Base-by-base conservation (phyloP, 306 rosid genomes). In the Fagus crenata region DNA sequence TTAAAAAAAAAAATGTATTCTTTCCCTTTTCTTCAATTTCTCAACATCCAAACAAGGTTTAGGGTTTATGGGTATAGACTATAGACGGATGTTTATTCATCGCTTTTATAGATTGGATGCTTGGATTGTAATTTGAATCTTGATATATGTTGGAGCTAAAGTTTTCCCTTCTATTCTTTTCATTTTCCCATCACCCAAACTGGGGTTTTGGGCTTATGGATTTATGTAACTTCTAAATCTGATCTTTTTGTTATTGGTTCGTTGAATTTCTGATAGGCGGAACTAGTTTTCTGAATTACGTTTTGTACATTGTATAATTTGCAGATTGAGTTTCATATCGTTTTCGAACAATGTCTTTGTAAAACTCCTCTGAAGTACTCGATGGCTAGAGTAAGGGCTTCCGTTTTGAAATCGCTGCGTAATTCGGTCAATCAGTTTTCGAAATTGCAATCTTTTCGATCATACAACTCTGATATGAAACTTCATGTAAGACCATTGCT, bases 331-430 rank as follows among this genome's bases (percentile, higher is more conserved):
- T 42, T 12, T 55, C 35, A 43, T 68, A 69, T 75, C 51, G 18
- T 63, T 65, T 59, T 8, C 74, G 76, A 43, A 71, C 72, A 35
- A 78, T 79, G 75, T 1, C 75, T 51, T 60, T 36, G 43, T 53
- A 79, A 22, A 76, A 77, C 28, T 69, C 41, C 71, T 65, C 49
- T 69, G 43, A 35, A 73, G 43, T 75, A 80, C 40, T 73, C 53
- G 40, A 90, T 93, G 98, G 89, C 89, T 18, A 71, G 83, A 71
- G 43, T 43, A 37, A 89, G 88, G 86, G 59, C 71, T 82, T 86
- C 79, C 65, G 7, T 58, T 55, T 61, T 84, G 71, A 93, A 84
- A 63, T 42, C 72, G 36, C 63, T 90, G 49, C 49, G 64, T 67
- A 81, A 69, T 76, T 81, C 87, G 61, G 74, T 76, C 54, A 74